Evolutionary conservation across 2,329 filamentous ascomycete species (phyloP).

Genomic region (Didymella pomorum): DNA sequence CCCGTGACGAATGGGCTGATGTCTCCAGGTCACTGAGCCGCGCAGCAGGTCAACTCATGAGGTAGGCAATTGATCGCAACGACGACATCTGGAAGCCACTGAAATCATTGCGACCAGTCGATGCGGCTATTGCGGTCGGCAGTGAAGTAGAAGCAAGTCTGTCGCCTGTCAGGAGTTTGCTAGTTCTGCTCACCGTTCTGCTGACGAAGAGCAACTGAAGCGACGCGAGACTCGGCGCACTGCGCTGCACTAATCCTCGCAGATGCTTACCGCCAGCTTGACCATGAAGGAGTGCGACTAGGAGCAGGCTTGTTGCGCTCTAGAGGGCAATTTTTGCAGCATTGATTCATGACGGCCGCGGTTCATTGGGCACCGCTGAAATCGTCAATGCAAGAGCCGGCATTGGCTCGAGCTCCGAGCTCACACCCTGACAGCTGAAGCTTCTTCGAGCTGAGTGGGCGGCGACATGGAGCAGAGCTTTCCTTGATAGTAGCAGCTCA

Average conservation of each 20-base stretch:
- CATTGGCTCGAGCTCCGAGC: slow-evolving; percentile 21
- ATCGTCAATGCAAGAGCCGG: slow-evolving; percentile 20
- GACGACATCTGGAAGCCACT: background rate
- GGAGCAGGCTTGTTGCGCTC: slow-evolving; percentile 22
- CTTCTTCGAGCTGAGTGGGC: slow-evolving; percentile 22
- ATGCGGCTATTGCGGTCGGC: background rate
- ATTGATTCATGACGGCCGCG: slow-evolving; percentile 25
- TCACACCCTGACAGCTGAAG: slow-evolving; percentile 19
- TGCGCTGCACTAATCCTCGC: slow-evolving; percentile 19
- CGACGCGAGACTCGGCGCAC: slow-evolving; percentile 11
- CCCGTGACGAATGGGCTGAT: slow-evolving; percentile 23
- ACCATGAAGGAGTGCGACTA: slow-evolving; percentile 16
- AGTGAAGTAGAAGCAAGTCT: slow-evolving; percentile 7
- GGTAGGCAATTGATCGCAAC: background rate
- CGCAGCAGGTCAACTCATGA: slow-evolving; percentile 6
- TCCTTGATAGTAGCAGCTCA: slow-evolving; percentile 23
- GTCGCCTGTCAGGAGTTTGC: slow-evolving; percentile 2
- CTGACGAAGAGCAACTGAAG: slow-evolving; percentile 6
- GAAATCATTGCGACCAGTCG: background rate
- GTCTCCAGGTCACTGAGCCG: slow-evolving; percentile 10
- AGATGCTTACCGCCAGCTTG: slow-evolving; percentile 20
- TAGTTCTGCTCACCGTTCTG: slow-evolving; percentile 5
- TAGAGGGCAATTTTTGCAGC: slow-evolving; percentile 22
- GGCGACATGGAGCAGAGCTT: slow-evolving; percentile 21
- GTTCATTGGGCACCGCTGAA: slow-evolving; percentile 22